Evolutionary conservation across 73 alveolate genomes (phyloP), one percentile per base, ranked within the genome.

Genomic region (Symbiodinium pilosum): DNA sequence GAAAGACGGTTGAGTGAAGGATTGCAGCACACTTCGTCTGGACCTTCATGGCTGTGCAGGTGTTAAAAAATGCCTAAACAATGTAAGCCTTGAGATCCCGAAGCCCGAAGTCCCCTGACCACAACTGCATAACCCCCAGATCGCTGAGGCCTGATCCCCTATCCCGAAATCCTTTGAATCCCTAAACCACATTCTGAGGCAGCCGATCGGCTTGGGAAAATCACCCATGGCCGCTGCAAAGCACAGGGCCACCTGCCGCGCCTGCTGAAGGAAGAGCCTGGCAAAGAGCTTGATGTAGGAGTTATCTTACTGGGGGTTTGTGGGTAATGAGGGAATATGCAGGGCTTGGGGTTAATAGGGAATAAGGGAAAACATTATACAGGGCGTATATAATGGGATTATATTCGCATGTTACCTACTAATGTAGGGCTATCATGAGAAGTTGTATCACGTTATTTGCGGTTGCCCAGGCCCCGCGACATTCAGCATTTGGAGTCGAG

Each of bases 211-310:
- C 85, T n/a, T 11, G 11, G 85, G 44, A 36, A 73, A 2, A 20
- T 34, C 34, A 28, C 16, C 85, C 9, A 34, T 73, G 41, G 85
- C 85, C 11, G 85, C 42, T 30, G 85, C 44, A 26, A 73, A 6
- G 85, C 85, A 34, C 40, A 87, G 44, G 41, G 34, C 56, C 94
- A 87, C 94, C 54, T 87, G 94, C 71, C 94, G 83, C 59, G 40
- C 56, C 84, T 87, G 94, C 39, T 87, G 94, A 39, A 5, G 24
- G 38, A 28, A 12, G 30, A 64, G 5, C 81, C 81, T 64, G 81
- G 34, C 71, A 28, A 8, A 16, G 75, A 34, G 16, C 26, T 56
- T 34, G 75, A 34, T 30, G 75, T 56, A 16, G 21, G 59, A 14
- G 59, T 6, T 47, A 9, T 47, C 6, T 6, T 6, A 14, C 14